phyloP scores from a whole-genome alignment of 2,329 filamentous ascomycete species.

The Didymella pomorum region DNA sequence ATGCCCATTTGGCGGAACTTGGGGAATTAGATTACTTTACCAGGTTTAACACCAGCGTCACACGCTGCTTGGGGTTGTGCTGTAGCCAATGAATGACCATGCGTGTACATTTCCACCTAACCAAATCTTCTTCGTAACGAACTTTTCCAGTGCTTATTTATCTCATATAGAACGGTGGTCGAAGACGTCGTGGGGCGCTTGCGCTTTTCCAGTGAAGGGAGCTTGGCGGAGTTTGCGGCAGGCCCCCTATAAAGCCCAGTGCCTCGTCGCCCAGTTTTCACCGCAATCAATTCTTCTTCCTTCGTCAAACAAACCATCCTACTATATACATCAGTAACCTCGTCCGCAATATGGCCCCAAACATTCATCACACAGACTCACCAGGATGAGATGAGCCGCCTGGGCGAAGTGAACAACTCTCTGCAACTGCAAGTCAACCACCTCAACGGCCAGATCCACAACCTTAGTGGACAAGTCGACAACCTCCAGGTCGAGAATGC shows the following conservation, averaged over 20 bases:
- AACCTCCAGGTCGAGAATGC: slow-evolving; percentile 1
- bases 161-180: neutral
- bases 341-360: neutral
- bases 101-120: neutral
- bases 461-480: neutral
- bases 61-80: neutral
- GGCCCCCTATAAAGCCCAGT: neutral
- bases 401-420: neutral
- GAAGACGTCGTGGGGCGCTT: neutral
- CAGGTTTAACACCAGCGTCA: neutral
- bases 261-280: neutral
- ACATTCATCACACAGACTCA: neutral
- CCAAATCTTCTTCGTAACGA: neutral
- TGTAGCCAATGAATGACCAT: neutral
- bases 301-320: neutral
- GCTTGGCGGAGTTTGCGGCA: neutral
- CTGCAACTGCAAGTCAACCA: neutral
- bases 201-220: slow-evolving; percentile 1
- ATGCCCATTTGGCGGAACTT: neutral
- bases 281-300: neutral
- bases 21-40: neutral
- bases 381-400: neutral
- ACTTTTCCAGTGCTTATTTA: neutral
- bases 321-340: neutral
- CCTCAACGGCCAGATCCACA: neutral